These are phyloP conservation scores for Conoideocrella luteorostrata DNA, from an alignment of 2,329 filamentous ascomycete genomes.

Conservation along the genomic window DNA sequence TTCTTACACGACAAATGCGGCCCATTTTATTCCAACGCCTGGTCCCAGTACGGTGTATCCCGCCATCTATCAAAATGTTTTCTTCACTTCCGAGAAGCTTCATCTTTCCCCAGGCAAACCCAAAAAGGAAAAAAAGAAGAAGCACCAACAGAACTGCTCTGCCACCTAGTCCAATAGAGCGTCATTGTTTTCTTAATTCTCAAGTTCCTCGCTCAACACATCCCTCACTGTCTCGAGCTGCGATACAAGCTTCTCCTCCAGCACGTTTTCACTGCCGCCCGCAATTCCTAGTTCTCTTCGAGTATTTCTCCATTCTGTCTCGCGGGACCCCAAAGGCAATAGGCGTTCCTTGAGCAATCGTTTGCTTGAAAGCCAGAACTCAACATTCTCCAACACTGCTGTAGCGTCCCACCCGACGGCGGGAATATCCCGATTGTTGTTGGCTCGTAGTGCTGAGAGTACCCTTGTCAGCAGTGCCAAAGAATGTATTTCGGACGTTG, in stretches of 20 bases:
- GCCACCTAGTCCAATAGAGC: too few relatives aligned
- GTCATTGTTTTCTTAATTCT: too few relatives aligned
- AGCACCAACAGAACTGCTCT: too few relatives aligned
- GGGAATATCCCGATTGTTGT: constrained; percentile 66
- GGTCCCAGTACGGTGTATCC: constrained; percentile 6
- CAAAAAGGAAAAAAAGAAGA: constrained; percentile 1
- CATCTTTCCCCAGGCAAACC: too few relatives aligned
- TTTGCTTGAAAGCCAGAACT: constrained; percentile 69
- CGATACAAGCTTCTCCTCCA: constrained; percentile 70
- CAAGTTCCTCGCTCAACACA: constrained; percentile 47
- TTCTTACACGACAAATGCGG: constrained; percentile 1
- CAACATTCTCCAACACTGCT: constrained; percentile 71
- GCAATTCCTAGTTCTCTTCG: constrained; percentile 29
- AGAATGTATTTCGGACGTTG: constrained; percentile 72
- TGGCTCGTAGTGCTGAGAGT: constrained; percentile 57
- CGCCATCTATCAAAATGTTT: constrained; percentile 2
- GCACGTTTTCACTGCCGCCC: constrained; percentile 48
- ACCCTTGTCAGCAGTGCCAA: constrained; percentile 71
- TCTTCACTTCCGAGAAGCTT: constrained; percentile 4
- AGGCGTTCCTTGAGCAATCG: constrained; percentile 66
- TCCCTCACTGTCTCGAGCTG: constrained; percentile 58
- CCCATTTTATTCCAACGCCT: constrained; percentile 13
- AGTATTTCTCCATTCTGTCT: constrained; percentile 54
- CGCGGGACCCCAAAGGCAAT: constrained; percentile 64
- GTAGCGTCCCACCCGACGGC: constrained; percentile 69